phyloP scores from a whole-genome alignment of 768 basidiomycete species.

The Suillus americanus region DNA sequence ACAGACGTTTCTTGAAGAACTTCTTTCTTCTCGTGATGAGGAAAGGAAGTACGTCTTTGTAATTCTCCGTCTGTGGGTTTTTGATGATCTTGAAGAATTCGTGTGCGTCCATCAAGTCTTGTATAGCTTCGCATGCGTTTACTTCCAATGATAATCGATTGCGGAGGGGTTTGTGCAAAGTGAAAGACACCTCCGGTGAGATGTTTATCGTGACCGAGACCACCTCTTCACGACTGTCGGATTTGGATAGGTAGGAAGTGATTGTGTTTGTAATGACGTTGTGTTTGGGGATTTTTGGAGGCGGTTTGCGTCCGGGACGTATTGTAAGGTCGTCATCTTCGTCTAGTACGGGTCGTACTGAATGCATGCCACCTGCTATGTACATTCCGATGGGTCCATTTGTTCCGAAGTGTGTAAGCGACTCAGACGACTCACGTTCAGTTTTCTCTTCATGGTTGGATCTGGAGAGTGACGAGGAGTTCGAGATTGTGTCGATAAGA shows the following conservation, averaged over 20 bases:
- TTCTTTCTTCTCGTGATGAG: background rate
- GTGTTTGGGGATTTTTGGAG: background rate
- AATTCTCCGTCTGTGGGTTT: background rate
- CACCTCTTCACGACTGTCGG: background rate
- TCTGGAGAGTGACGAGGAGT: background rate
- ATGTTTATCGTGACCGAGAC: background rate
- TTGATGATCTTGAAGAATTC: background rate
- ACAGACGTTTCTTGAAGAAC: background rate
- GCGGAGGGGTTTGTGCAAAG: background rate
- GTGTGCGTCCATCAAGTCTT: background rate
- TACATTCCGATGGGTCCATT: background rate
- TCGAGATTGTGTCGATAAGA: background rate
- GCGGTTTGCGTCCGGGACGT: background rate
- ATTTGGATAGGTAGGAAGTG: slow-evolving; percentile 2
- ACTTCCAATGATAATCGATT: background rate
- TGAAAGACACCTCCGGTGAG: background rate
- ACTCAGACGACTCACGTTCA: background rate
- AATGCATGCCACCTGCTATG: background rate
- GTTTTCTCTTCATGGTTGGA: no score
- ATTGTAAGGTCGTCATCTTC: slow-evolving; percentile 2
- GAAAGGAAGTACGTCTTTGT: slow-evolving; percentile 3
- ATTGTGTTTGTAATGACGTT: background rate
- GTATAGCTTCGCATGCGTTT: background rate
- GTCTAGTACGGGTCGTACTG: background rate
- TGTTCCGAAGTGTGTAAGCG: background rate